Evolutionary conservation across 2,329 filamentous ascomycete genomes (phyloP).

Genomic region (Fusarium oxysporum): DNA sequence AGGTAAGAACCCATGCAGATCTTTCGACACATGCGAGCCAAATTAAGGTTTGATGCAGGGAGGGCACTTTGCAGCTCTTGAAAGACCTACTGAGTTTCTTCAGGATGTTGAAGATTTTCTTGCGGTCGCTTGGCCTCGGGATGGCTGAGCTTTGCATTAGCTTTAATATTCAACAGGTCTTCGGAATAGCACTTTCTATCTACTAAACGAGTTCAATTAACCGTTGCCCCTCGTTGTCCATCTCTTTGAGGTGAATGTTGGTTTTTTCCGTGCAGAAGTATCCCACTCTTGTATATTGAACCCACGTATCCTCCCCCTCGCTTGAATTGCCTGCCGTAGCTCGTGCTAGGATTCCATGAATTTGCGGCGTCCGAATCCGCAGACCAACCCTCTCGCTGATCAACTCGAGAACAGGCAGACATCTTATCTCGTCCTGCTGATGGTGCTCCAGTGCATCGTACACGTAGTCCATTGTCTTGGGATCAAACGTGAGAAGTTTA

Average conservation of each 20-base stretch:
- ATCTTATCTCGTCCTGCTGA: not conserved
- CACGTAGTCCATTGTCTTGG: not conserved
- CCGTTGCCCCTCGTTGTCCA: rapidly evolving
- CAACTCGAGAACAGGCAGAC: not conserved
- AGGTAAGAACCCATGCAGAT: too few species aligned
- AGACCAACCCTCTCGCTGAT: rapidly evolving
- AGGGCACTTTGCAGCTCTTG: too few species aligned
- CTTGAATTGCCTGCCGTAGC: rapidly evolving
- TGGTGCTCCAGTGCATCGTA: not conserved
- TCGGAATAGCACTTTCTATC: too few species aligned
- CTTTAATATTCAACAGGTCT: too few species aligned
- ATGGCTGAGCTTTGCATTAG: too few species aligned
- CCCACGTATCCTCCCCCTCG: rapidly evolving
- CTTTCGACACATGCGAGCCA: too few species aligned
- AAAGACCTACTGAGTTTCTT: too few species aligned
- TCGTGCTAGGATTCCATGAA: not conserved
- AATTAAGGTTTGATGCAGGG: too few species aligned
- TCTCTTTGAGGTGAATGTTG: not conserved
- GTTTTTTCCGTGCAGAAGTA: not conserved
- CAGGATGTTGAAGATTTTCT: too few species aligned
- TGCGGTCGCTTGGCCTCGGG: too few species aligned
- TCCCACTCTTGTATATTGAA: not conserved
- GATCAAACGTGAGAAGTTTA: not conserved
- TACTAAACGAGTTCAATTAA: not conserved
- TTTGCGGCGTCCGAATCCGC: rapidly evolving